Base-by-base conservation (phyloP, 208 protist genomes). In the Crithidia sp. region DNA sequence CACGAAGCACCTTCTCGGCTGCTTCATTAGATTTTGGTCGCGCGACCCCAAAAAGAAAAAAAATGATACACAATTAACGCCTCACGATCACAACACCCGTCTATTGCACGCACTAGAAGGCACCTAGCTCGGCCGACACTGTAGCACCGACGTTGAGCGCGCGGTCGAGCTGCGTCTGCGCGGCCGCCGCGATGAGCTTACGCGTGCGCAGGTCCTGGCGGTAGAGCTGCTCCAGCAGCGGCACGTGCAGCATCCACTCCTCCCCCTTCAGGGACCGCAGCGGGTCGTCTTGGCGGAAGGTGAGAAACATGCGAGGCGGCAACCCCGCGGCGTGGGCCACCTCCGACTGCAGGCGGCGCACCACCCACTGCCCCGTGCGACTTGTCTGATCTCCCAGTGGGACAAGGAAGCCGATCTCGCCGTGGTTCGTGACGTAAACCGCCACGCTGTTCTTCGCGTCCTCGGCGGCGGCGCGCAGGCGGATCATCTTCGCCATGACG, bases 341-440 rank as follows among this genome's bases (percentile, higher is more conserved):
- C 17, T 91, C 88, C 10, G 62, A 85, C 68, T 95, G 82, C 43
- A 97, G 61, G 3, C 86, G 83, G 16, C 83, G 78, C 55, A 76
- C 71, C 9, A 95, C 76, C 77, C 82, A 92, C 55, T 93, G 81
- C 9, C 80, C 83, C 14, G 88, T 94, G 4, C 86, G 82, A 70
- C 89, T 88, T 14, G 87, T 81, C 69, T 94, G 84, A 17, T 89
- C 86, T n/a, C 87, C 81, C 65, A 97, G 58, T 2, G 90, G 78
- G 2, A 95, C 83, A 19, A 97, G 58, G 52, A 85, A 91, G 44
- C 93, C 93, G 17, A 97, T 68, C 60, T 94, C 93, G 37, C 93
- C 93, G 67, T 86, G 85, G 76, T 95, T 93, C 2, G 89, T 97
- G 4, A 77, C 81, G 77, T 95, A 95, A 10, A 96, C 16, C 0